Conservation (phyloP, 352 stramenopile species). For the Phytopythium aichiense region DNA sequence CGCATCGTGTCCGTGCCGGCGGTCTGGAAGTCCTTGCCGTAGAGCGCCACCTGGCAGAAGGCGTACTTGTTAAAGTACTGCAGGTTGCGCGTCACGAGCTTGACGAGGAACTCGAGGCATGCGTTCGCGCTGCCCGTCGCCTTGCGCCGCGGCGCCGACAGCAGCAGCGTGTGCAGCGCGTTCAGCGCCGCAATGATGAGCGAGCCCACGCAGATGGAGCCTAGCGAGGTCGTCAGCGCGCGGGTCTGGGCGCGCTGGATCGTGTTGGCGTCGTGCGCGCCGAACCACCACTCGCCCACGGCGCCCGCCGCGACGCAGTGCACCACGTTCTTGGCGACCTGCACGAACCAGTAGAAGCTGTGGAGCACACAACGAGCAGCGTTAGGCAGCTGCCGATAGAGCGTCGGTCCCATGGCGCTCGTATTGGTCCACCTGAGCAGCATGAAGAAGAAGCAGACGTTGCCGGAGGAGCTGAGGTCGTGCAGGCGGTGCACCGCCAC, state of each 20-base stretch:
- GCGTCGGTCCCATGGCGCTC: not conserved
- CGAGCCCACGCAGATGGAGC: conserved; percentile 82
- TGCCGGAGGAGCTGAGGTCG: conserved; percentile 62
- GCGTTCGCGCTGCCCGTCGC: conserved; percentile 59
- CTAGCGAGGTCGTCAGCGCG: conserved; percentile 68
- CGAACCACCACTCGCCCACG: conserved; percentile 86
- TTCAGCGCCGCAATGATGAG: conserved; percentile 70
- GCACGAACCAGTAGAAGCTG: conserved; percentile 83
- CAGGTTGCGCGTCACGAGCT: conserved; percentile 66
- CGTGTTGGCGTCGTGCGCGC: conserved; percentile 63
- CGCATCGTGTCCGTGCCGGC: conserved; percentile 75
- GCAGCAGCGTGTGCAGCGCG: conserved; percentile 59
- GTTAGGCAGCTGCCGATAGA: not conserved
- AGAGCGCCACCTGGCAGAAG: conserved; percentile 83
- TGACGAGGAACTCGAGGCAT: conserved; percentile 79
- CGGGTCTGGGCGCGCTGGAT: conserved; percentile 64
- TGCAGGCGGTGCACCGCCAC: conserved; percentile 44
- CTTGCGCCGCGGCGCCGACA: conserved; percentile 67
- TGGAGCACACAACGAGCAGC: not conserved
- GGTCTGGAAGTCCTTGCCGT: conserved; percentile 76
- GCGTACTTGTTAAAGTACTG: conserved; percentile 88
- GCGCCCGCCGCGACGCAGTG: conserved; percentile 77
- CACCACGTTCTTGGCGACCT: conserved; percentile 84
- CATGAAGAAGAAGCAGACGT: conserved; percentile 82
- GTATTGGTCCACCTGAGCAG: conserved; percentile 53